A percentile compares a stretch with the other conserved stretches of the same genome.
Conservation (phyloP, 176 grass and related monocot genomes). For the Ananas comosus region DNA sequence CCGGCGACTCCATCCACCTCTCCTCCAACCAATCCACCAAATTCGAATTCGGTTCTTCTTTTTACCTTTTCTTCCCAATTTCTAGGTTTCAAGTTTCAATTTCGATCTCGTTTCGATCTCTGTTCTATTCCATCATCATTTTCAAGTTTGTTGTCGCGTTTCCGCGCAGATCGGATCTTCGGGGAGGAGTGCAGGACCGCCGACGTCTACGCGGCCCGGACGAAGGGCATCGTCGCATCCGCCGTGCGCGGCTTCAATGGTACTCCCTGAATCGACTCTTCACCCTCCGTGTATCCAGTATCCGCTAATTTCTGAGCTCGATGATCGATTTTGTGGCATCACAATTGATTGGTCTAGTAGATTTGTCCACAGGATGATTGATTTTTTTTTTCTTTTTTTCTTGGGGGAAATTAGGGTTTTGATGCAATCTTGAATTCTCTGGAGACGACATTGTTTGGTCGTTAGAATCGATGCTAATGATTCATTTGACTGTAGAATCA, state of each 20-base stretch:
- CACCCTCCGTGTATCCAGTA: not conserved
- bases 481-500: no score
- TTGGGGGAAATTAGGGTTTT: no score
- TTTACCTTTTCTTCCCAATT: not conserved
- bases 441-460: no score
- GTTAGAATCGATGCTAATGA: no score
- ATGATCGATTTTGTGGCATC: no score
- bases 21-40: conserved; percentile 34
- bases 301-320: no score
- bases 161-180: conserved; percentile 54
- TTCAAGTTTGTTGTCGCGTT: not conserved
- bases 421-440: no score
- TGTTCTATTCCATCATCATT: not conserved
- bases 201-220: conserved; percentile 53
- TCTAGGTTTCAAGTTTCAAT: not conserved
- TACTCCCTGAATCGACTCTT: conserved; percentile 1
- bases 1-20: conserved; percentile 57
- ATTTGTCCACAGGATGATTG: not conserved
- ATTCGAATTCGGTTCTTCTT: conserved; percentile 71
- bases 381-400: not conserved
- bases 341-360: not conserved
- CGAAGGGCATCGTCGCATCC: conserved; percentile 67
- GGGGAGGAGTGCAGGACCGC: conserved; percentile 54
- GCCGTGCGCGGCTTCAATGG: conserved; percentile 81
- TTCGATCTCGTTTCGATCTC: not conserved